These are phyloP conservation scores for Selaginella moellendorffii DNA, from an alignment of 75 land plant species.

Conservation along the genomic window DNA sequence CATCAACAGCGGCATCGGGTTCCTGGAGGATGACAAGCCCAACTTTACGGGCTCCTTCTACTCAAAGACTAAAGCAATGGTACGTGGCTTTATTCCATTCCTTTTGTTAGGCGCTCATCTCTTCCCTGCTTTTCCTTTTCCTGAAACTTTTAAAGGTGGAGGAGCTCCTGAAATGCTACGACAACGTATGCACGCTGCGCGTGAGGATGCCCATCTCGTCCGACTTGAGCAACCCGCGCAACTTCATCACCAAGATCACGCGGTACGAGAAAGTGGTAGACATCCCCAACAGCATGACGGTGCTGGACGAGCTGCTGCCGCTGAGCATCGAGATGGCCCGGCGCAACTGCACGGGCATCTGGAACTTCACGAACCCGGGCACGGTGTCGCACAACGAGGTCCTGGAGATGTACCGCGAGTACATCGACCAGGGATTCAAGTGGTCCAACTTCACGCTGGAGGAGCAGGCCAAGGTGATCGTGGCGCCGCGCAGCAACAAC, in stretches of 20 bases:
- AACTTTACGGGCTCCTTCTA: slow-evolving; percentile 67
- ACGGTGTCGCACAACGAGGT: slow-evolving; percentile 63
- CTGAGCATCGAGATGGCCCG: slow-evolving; percentile 56
- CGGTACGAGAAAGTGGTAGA: slow-evolving; percentile 52
- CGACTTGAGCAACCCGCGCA: slow-evolving; percentile 49
- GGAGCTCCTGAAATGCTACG: slow-evolving; percentile 50
- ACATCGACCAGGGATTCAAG: slow-evolving; percentile 44
- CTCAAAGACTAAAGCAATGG: slow-evolving; percentile 81
- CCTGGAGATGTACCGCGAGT: slow-evolving; percentile 54
- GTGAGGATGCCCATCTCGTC: slow-evolving; percentile 69
- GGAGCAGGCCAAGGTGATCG: slow-evolving; percentile 65
- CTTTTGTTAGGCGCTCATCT: no score
- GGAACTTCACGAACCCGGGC: slow-evolving; percentile 72
- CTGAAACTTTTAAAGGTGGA: no score
- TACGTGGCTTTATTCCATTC: slow-evolving; percentile 17
- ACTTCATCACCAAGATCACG: slow-evolving; percentile 57
- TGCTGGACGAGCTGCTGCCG: slow-evolving; percentile 58
- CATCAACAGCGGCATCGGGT: slow-evolving; percentile 51
- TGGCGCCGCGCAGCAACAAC: slow-evolving; percentile 58
- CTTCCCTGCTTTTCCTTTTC: no score
- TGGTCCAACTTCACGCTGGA: slow-evolving; percentile 68
- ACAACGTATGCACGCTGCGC: slow-evolving; percentile 63
- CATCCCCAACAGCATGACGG: slow-evolving; percentile 69
- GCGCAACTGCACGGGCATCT: slow-evolving; percentile 43
- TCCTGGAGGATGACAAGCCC: slow-evolving; percentile 65